Conservation (phyloP, 768 basidiomycete genomes). For the Hericium erinaceus region DNA sequence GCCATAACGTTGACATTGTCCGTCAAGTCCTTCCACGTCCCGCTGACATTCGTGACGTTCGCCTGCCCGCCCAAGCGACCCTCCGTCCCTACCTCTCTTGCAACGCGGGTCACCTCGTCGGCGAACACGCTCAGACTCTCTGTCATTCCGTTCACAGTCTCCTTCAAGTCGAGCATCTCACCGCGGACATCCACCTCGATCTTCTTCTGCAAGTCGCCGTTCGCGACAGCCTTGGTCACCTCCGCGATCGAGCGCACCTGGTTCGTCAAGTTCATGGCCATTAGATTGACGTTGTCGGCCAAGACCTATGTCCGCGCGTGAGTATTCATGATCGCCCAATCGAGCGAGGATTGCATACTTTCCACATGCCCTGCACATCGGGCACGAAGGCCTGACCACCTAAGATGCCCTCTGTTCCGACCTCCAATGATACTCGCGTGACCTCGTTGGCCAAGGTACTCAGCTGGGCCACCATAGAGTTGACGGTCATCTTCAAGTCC, state of each 20-base stretch:
- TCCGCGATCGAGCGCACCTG: constrained; percentile 89
- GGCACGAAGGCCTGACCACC: constrained; percentile 89
- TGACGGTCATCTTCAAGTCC: constrained; percentile 72
- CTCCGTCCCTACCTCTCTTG: constrained; percentile 95
- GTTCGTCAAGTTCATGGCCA: constrained; percentile 86
- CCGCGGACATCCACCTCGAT: constrained; percentile 88
- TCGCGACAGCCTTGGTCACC: constrained; percentile 92
- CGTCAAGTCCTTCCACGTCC: constrained; percentile 94
- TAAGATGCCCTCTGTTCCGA: constrained; percentile 87
- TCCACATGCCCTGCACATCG: constrained; percentile 94
- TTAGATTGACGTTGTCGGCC: constrained; percentile 79
- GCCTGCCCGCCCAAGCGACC: constrained; percentile 93
- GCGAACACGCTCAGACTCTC: constrained; percentile 78
- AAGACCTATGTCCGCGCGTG: constrained; percentile 26
- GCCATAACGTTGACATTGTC: constrained; percentile 97
- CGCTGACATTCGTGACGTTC: constrained; percentile 86
- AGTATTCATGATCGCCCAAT: too few species aligned
- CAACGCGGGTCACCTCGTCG: constrained; percentile 78
- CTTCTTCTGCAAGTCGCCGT: constrained; percentile 88
- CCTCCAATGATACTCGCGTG: constrained; percentile 87
- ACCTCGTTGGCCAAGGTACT: constrained; percentile 73
- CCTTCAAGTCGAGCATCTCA: constrained; percentile 83
- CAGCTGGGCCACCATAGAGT: constrained; percentile 67
- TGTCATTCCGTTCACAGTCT: constrained; percentile 96
- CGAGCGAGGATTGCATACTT: constrained; percentile 31